phyloP scores from a whole-genome alignment of 208 protist species.

The Leishmania tarentolae region DNA sequence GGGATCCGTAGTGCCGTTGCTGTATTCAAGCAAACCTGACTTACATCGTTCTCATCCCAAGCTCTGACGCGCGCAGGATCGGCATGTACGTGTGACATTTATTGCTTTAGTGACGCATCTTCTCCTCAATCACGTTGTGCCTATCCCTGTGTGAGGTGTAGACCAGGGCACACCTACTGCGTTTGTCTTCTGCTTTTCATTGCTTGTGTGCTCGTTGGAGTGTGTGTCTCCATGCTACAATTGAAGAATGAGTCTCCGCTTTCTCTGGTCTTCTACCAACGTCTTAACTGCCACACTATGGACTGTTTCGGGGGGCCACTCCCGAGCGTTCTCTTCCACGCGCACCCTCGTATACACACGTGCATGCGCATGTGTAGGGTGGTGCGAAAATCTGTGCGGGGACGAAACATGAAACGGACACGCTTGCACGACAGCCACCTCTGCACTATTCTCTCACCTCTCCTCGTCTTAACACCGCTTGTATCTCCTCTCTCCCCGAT shows the following conservation, averaged over 20 bases:
- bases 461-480: neutral
- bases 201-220: neutral
- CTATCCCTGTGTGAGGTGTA: neutral
- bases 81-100: neutral
- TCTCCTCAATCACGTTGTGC: neutral
- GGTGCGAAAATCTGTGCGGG: too few species aligned
- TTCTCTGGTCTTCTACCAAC: neutral
- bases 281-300: neutral
- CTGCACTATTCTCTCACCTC: neutral
- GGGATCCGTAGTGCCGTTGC: neutral
- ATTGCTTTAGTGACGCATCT: neutral
- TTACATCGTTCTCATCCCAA: neutral
- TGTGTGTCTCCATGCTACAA: neutral
- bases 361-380: neutral
- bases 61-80: neutral
- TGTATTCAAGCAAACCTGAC: neutral
- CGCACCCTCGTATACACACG: neutral
- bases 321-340: neutral
- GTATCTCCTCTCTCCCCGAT: neutral
- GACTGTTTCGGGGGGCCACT: neutral
- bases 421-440: neutral
- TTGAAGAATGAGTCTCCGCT: neutral
- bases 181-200: neutral
- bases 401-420: neutral
- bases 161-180: neutral